phyloP scores from a whole-genome alignment of 2,329 filamentous ascomycete genomes.

The Fusarium virguliforme region DNA sequence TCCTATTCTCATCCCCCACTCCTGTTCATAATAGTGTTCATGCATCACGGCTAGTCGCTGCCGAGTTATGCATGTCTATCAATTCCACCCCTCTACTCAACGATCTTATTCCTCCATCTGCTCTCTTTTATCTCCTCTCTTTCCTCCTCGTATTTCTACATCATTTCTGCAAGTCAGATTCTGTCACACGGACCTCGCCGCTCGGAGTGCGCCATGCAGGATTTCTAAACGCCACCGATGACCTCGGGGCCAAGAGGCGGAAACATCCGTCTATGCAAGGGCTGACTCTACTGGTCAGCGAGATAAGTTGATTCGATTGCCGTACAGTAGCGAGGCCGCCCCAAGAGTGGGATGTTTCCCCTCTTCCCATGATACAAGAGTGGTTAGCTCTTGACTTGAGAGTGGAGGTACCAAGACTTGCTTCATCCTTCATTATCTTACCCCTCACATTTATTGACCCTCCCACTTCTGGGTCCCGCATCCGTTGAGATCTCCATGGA shows the following conservation, averaged over 20 bases:
- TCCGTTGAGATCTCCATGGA: not conserved
- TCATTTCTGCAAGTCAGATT: not conserved
- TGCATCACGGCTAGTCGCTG: not conserved
- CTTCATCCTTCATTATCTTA: not conserved
- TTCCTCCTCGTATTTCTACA: not conserved
- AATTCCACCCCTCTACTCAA: not conserved
- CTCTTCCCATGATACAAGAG: not conserved
- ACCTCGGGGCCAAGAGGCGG: not conserved
- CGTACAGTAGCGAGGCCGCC: not conserved
- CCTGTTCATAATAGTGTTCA: not conserved
- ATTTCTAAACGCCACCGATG: constrained; percentile 2
- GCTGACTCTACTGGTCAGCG: not conserved
- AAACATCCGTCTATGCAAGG: not conserved
- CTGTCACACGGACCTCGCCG: not conserved
- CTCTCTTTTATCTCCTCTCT: not conserved
- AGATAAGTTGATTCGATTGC: not conserved
- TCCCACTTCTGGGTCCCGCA: not conserved
- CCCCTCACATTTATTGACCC: not conserved
- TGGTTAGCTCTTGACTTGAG: not conserved
- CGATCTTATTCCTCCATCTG: not conserved
- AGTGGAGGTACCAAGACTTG: constrained; percentile 3
- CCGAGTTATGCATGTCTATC: not conserved
- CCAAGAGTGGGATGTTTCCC: constrained; percentile 11
- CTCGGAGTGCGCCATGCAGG: not conserved
- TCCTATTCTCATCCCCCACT: constrained; percentile 6